These are phyloP conservation scores for Trichoderma simmonsii DNA, from an alignment of 2,329 filamentous ascomycete genomes.

Conservation along the genomic window DNA sequence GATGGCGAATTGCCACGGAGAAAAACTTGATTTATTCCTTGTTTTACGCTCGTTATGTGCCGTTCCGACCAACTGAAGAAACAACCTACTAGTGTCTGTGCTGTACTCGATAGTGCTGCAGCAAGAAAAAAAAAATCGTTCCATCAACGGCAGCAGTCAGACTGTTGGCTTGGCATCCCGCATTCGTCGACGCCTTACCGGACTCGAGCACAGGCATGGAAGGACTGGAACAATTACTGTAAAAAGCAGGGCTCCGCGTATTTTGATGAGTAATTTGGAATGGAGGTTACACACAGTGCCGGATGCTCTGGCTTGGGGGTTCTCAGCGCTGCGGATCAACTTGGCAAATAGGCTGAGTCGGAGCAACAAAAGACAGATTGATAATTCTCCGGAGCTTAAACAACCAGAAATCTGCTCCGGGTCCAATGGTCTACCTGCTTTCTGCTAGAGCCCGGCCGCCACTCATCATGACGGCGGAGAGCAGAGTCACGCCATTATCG, in stretches of 20 bases:
- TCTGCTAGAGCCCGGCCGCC: not conserved
- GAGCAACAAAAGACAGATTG: not conserved
- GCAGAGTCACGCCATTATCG: conserved; percentile 2
- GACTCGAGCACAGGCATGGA: not conserved
- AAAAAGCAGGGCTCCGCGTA: not conserved
- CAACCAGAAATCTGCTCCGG: not conserved
- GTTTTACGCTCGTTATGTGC: not conserved
- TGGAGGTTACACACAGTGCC: not conserved
- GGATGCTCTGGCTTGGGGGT: not conserved
- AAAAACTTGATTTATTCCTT: not conserved
- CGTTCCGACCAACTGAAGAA: not conserved
- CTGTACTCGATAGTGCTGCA: not conserved
- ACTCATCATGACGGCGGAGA: not conserved
- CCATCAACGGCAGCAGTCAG: not conserved
- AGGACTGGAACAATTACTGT: not conserved
- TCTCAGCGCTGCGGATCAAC: not conserved
- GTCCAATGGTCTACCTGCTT: too few species aligned
- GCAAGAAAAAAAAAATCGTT: not conserved
- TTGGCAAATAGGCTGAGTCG: not conserved
- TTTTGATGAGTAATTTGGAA: not conserved
- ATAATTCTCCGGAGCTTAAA: not conserved
- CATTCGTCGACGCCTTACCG: not conserved
- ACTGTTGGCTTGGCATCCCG: not conserved
- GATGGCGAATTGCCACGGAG: not conserved
- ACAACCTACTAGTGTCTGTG: not conserved